Percentiles rank a stretch among this genome's conserved stretches.
Evolutionary conservation across 2,329 filamentous ascomycete species (phyloP).

Genomic region (Cryphonectria naterciae): DNA sequence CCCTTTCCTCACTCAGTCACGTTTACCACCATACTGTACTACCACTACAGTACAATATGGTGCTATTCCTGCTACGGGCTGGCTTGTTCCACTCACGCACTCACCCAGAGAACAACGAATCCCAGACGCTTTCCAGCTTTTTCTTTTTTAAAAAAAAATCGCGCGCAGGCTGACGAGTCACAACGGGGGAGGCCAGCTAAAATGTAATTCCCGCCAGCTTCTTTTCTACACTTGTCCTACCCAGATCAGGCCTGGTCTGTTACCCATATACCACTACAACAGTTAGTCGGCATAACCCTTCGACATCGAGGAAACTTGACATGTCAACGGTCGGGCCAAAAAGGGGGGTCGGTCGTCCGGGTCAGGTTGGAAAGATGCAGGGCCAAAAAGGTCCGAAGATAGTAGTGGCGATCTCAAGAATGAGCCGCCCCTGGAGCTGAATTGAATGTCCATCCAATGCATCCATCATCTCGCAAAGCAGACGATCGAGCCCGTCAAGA

Average conservation of each 20-base stretch:
- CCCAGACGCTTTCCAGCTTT: neutral
- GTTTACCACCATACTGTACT: neutral
- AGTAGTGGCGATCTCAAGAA: neutral
- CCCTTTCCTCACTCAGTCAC: neutral
- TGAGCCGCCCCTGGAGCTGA: neutral
- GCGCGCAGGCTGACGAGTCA: conserved; percentile 1
- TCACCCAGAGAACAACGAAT: neutral
- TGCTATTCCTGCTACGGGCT: neutral
- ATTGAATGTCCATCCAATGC: neutral
- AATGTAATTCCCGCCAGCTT: neutral
- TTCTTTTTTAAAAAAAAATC: neutral
- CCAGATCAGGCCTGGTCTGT: neutral
- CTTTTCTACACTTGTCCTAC: neutral
- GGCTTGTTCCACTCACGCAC: neutral
- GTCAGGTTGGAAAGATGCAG: neutral
- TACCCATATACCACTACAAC: neutral
- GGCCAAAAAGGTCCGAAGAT: neutral
- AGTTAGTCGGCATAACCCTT: neutral
- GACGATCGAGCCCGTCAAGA: neutral
- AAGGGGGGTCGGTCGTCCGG: neutral
- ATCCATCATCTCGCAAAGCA: neutral
- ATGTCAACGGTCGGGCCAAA: neutral
- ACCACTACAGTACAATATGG: neutral
- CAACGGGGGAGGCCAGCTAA: neutral
- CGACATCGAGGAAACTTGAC: conserved; percentile 1